Evolutionary conservation across 139 green algal species (phyloP).

Genomic region (Closterium sp.): DNA sequence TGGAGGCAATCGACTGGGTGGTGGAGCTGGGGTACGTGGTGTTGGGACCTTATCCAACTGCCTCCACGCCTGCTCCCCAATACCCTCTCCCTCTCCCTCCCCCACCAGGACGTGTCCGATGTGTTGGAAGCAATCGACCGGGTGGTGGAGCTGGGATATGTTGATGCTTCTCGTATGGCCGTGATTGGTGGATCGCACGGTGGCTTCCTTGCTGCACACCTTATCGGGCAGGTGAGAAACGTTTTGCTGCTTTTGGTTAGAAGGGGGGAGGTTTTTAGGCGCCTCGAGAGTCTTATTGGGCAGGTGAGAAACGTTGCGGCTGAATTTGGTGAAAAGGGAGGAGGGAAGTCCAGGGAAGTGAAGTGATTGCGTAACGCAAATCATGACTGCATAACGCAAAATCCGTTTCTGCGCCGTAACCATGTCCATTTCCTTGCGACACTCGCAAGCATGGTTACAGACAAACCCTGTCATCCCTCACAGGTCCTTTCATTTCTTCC

Average conservation of each 20-base stretch:
- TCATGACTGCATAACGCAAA: too few relatives aligned
- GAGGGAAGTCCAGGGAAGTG: not conserved
- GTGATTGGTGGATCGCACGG: constrained; percentile 86
- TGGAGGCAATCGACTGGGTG: constrained; percentile 65
- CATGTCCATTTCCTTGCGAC: too few relatives aligned
- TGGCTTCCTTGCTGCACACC: constrained; percentile 81
- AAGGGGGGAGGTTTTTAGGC: too few relatives aligned
- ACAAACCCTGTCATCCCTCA: constrained; percentile 34
- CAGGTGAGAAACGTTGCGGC: too few relatives aligned
- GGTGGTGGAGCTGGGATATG: constrained; percentile 26
- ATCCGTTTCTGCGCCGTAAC: constrained; percentile 62
- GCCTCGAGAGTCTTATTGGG: too few relatives aligned
- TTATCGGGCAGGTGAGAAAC: constrained; percentile 73
- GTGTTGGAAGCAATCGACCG: constrained; percentile 72
- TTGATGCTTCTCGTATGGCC: constrained; percentile 58
- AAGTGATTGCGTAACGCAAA: too few relatives aligned
- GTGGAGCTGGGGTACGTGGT: constrained; percentile 15
- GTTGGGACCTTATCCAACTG: too few relatives aligned
- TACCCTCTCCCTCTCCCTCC: not conserved
- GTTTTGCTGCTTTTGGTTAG: not conserved
- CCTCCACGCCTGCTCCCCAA: too few relatives aligned
- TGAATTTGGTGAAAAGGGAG: too few relatives aligned
- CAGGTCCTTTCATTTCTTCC: not conserved
- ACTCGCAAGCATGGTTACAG: constrained; percentile 92
- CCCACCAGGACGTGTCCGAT: constrained; percentile 77